Evolutionary conservation across 2,329 filamentous ascomycete genomes (phyloP), one percentile per base, ranked within the genome.

Genomic region (Fusarium piperis): DNA sequence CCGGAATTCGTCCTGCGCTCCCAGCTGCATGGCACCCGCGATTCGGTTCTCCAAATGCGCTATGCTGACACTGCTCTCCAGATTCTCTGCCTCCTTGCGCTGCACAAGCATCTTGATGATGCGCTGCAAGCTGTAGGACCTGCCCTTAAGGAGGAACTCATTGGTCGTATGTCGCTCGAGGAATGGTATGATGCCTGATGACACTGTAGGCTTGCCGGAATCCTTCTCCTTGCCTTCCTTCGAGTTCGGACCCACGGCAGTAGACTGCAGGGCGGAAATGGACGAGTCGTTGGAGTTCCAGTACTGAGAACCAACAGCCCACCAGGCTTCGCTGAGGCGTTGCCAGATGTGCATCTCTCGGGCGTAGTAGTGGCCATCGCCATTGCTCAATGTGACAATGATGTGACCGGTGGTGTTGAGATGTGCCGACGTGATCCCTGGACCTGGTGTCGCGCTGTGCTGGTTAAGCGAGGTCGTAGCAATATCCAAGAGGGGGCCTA

Each of bases 261-360:
- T 91, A 3, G 93, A 90, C 72, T 94, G 91, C 38, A 97, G 82
- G 57, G 94, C 93, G 53, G 93, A 91, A 59, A 97, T 90, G 1
- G 94, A 94, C 2, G 94, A 94, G 77, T 98, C 96, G 59, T 94
- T 97, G 1, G 94, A 97, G 81, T 99, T 98, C 97, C 96, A 99
- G 80, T 99, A 99, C 79, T 99, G 96, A 74, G 94, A 97, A 18
- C 95, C 95, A 0, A 98, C 94, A 0, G 95, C 95, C 94, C 96
- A 99, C 96, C 96, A 99, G 2, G 94, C 89, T 79, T 99, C 97
- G 3, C 94, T 97, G n/a, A 99, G 86, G 11, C 95, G 91, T 81
- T 98, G 95, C 96, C 96, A 99, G 9, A 91, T 89, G 80, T 91
- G 95, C 92, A 99, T 93, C 18, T 88, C 87, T 1, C 92, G 89